Percentiles rank a stretch among this genome's conserved stretches.
phyloP scores from a whole-genome alignment of 495 filamentous ascomycete genomes.

The Penicillium dipodomyicola region DNA sequence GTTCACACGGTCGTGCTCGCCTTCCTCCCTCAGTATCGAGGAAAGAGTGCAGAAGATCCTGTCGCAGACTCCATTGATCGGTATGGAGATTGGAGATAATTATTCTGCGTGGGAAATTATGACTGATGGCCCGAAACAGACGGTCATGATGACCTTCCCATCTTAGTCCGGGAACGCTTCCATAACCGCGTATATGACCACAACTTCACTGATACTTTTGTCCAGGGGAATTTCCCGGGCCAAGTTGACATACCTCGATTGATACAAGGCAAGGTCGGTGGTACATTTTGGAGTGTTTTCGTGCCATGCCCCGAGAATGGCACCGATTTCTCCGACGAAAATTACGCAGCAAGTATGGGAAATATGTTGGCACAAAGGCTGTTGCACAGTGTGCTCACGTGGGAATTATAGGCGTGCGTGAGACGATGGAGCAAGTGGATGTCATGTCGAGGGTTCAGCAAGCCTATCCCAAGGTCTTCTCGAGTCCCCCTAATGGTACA shows the following conservation, averaged over 20 bases:
- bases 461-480: conserved; percentile 68
- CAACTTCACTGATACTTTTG: conserved; percentile 69
- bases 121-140: conserved; percentile 50
- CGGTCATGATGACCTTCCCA: conserved; percentile 87
- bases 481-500: conserved; percentile 51
- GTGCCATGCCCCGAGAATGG: conserved; percentile 71
- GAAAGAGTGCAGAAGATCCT: conserved; percentile 69
- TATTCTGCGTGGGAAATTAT: too few species aligned
- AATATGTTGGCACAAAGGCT: not conserved
- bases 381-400: not conserved
- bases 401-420: conserved; percentile 54
- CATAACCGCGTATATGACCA: conserved; percentile 74
- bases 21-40: conserved; percentile 47
- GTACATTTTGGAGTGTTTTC: conserved; percentile 91
- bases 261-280: conserved; percentile 47
- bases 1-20: conserved; percentile 18
- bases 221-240: conserved; percentile 58
- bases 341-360: conserved; percentile 56
- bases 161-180: conserved; percentile 63
- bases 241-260: conserved; percentile 82
- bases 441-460: conserved; percentile 66
- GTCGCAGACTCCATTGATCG: conserved; percentile 73
- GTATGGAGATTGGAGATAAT: conserved; percentile 38
- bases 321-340: conserved; percentile 68
- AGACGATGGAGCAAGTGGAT: conserved; percentile 82